A percentile compares a stretch with the other conserved stretches of the same genome.
These are phyloP conservation scores for Hippophae rhamnoides DNA, from an alignment of 306 rosid genomes.

Conservation along the genomic window DNA sequence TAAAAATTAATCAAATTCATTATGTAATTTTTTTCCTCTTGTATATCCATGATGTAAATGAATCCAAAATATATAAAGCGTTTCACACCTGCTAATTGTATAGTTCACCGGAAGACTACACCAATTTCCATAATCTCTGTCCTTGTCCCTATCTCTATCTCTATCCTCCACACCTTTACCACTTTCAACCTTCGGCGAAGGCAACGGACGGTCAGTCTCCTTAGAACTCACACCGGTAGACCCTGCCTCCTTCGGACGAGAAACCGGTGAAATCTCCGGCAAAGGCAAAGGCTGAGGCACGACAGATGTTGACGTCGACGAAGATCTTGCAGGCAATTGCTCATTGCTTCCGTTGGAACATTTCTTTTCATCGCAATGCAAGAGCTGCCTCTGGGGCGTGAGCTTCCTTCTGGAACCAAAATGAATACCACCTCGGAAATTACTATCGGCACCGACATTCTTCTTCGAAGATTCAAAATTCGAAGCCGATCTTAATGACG, in stretches of 20 bases:
- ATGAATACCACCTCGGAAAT: constrained; percentile 23
- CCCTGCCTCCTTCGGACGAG: constrained; percentile 20
- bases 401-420: constrained; percentile 32
- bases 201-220: constrained; percentile 38
- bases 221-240: constrained; percentile 11
- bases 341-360: background rate
- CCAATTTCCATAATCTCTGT: constrained; percentile 15
- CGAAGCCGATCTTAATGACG: constrained; percentile 3
- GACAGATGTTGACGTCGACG: constrained; percentile 12
- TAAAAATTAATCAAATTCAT: no score
- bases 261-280: constrained; percentile 36
- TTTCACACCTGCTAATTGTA: constrained; percentile 40
- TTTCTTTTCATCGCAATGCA: constrained; percentile 16
- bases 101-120: constrained; percentile 14
- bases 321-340: constrained; percentile 9
- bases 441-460: constrained; percentile 11
- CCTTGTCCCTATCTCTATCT: constrained; percentile 12
- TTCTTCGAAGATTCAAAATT: constrained; percentile 5
- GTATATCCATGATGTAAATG: background rate
- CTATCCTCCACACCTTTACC: constrained; percentile 30
- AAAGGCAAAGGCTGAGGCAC: constrained; percentile 76
- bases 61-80: background rate
- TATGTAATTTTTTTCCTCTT: background rate
- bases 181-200: constrained; percentile 40
- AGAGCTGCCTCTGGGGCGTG: constrained; percentile 34